Conservation (phyloP, 2,329 filamentous ascomycete species). For the Calonectria ilicicola region DNA sequence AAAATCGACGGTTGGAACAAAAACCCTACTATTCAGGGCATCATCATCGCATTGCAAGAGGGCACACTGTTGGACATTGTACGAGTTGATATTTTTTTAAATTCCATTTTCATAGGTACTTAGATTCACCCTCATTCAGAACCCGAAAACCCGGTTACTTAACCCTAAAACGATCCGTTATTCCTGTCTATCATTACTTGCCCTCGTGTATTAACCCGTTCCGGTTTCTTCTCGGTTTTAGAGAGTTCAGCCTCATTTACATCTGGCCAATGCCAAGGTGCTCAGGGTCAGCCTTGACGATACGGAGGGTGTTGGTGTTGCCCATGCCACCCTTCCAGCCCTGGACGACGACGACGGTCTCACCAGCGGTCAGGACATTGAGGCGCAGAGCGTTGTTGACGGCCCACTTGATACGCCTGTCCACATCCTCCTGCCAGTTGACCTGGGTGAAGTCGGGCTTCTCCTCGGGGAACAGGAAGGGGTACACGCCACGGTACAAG, state of each 20-base stretch:
- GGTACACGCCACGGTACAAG: slow-evolving; percentile 97
- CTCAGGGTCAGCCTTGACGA: slow-evolving; percentile 71
- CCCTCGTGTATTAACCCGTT: slow-evolving; percentile 41
- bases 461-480: slow-evolving; percentile 91
- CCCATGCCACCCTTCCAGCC: slow-evolving; percentile 94
- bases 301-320: slow-evolving; percentile 85
- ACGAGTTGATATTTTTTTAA: slow-evolving; percentile 21
- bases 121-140: slow-evolving; percentile 39
- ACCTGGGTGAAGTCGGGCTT: slow-evolving; percentile 95
- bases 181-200: slow-evolving; percentile 47
- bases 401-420: slow-evolving; percentile 97
- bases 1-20: background rate
- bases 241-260: slow-evolving; percentile 26
- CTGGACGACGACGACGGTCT: slow-evolving; percentile 85
- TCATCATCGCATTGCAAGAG: background rate
- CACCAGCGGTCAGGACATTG: slow-evolving; percentile 77
- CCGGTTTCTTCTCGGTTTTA: slow-evolving; percentile 16
- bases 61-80: background rate
- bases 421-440: slow-evolving; percentile 99
- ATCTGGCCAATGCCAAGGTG: slow-evolving; percentile 67
- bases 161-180: slow-evolving; percentile 42
- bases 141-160: slow-evolving; percentile 41
- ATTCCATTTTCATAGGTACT: slow-evolving; percentile 29
- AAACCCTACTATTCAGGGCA: too few species aligned
- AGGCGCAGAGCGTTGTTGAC: slow-evolving; percentile 89